phyloP scores from a whole-genome alignment of 2,329 filamentous ascomycete genomes.

The Alternaria sp. region DNA sequence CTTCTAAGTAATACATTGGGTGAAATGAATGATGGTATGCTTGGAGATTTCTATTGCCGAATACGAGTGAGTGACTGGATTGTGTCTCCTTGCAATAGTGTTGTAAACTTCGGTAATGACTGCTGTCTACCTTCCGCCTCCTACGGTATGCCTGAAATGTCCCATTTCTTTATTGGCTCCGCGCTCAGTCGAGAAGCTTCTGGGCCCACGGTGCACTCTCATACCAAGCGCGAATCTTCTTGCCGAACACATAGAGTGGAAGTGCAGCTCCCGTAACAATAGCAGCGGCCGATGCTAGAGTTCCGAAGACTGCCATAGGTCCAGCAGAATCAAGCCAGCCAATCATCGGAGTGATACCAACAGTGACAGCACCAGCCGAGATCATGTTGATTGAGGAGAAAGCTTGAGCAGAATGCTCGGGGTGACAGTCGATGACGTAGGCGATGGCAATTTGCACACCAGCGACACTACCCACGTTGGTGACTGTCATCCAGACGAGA shows the following conservation, averaged over 20 bases:
- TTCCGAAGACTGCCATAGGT: neutral
- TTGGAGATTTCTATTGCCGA: neutral
- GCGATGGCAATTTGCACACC: slow-evolving; percentile 10
- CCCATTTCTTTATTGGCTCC: no score
- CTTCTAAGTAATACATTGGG: neutral
- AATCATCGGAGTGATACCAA: slow-evolving; percentile 10
- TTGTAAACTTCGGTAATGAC: neutral
- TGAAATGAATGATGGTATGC: neutral
- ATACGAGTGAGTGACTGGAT: neutral
- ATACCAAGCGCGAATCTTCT: slow-evolving; percentile 20
- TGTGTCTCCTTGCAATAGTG: neutral
- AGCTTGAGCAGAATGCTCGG: slow-evolving; percentile 17
- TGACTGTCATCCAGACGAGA: slow-evolving; percentile 14
- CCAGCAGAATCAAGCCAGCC: slow-evolving; percentile 3
- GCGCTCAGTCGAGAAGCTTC: slow-evolving; percentile 8
- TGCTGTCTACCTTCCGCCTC: neutral
- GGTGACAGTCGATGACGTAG: slow-evolving; percentile 22
- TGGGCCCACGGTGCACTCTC: slow-evolving; percentile 12
- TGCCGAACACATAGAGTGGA: slow-evolving; percentile 18
- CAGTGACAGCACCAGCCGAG: slow-evolving; percentile 2
- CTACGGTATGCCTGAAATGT: neutral
- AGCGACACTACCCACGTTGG: slow-evolving; percentile 10
- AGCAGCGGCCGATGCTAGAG: slow-evolving; percentile 5
- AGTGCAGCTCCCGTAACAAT: slow-evolving; percentile 2
- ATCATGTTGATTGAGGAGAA: slow-evolving; percentile 15